Evolutionary conservation across 2,329 filamentous ascomycete species (phyloP).

Genomic region (Cladosporium sp.): DNA sequence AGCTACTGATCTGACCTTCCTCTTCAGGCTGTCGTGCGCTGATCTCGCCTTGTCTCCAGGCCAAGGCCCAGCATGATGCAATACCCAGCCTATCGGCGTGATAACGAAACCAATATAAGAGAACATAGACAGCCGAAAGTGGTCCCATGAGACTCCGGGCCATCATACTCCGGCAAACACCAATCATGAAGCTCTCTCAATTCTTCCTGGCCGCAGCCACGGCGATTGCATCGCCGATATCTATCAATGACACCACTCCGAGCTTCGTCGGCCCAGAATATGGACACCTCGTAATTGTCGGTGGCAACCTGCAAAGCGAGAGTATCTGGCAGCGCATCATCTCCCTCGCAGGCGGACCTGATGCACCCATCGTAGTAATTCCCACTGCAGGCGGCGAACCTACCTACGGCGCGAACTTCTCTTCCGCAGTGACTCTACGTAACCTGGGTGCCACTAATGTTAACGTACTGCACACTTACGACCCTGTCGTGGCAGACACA

Average conservation of each 20-base stretch:
- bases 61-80: slow-evolving; percentile 4
- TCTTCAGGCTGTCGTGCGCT: neutral
- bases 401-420: slow-evolving; percentile 24
- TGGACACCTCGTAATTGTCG: slow-evolving; percentile 26
- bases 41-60: slow-evolving; percentile 2
- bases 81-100: neutral
- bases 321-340: slow-evolving; percentile 27
- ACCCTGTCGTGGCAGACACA: slow-evolving; percentile 24
- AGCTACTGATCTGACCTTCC: neutral
- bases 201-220: neutral
- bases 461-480: slow-evolving; percentile 27
- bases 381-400: slow-evolving; percentile 27
- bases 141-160: fast-evolving
- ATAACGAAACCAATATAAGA: neutral
- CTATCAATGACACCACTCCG: neutral
- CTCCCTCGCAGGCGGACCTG: slow-evolving; percentile 24
- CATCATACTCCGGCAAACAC: neutral
- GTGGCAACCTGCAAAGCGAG: slow-evolving; percentile 24
- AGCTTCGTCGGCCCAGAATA: slow-evolving; percentile 22
- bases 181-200: neutral
- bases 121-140: too few species aligned
- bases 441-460: slow-evolving; percentile 26
- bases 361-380: slow-evolving; percentile 25
- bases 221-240: neutral
- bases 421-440: slow-evolving; percentile 23